Evolutionary conservation across 257 asterid species (phyloP).

Genomic region (Nicotiana tomentosiformis): DNA sequence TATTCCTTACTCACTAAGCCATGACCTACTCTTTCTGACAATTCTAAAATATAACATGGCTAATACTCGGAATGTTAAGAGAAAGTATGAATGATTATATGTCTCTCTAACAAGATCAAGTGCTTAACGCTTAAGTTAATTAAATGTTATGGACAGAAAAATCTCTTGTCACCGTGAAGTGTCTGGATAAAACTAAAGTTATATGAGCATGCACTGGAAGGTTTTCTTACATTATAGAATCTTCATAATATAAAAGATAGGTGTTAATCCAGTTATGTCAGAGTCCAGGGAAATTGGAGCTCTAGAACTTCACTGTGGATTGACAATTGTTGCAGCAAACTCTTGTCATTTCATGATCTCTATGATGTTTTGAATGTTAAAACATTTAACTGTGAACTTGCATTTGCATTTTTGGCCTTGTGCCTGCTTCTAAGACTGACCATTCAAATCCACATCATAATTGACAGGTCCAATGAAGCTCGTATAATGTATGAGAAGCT

Average conservation of each 20-base stretch:
- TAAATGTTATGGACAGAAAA: neutral
- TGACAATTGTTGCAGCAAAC: neutral
- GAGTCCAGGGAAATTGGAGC: neutral
- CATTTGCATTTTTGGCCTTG: neutral
- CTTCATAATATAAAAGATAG: neutral
- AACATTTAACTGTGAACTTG: neutral
- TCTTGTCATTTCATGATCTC: neutral
- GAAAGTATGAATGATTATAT: neutral
- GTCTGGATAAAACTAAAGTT: neutral
- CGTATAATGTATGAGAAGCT: constrained; percentile 85
- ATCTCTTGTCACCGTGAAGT: neutral
- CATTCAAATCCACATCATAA: neutral
- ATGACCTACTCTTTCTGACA: neutral
- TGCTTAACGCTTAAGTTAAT: neutral
- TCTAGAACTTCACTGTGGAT: neutral
- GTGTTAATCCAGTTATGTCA: neutral
- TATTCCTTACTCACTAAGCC: neutral
- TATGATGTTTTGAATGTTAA: neutral
- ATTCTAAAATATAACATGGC: neutral
- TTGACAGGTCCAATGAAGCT: constrained; percentile 66
- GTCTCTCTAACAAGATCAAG: neutral
- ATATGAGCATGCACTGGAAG: neutral
- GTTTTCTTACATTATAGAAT: neutral
- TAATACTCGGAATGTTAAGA: neutral
- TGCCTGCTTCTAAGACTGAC: neutral